Percentiles rank a stretch among this genome's conserved stretches.
These are phyloP conservation scores for Suhomyces panamericanus DNA, from an alignment of 1,139 yeast species.

Conservation along the genomic window DNA sequence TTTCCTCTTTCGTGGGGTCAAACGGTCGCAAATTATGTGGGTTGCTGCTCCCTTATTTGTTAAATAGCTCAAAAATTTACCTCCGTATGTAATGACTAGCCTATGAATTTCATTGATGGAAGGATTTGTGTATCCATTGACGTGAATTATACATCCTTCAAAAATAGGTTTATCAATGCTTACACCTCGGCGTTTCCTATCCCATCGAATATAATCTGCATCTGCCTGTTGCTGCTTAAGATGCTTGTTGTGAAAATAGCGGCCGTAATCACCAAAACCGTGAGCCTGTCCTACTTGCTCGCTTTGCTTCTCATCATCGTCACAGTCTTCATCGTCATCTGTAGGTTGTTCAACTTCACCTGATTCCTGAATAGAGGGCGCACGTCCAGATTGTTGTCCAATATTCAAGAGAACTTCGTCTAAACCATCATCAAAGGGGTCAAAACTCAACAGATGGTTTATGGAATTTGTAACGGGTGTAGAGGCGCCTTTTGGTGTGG, in stretches of 20 bases:
- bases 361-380: background rate
- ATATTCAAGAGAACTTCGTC: conserved; percentile 24
- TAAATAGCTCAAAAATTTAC: conserved; percentile 67
- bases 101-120: conserved; percentile 70
- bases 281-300: conserved; percentile 34
- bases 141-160: conserved; percentile 62
- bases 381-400: background rate
- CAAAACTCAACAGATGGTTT: conserved; percentile 22
- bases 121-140: conserved; percentile 86
- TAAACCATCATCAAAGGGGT: conserved; percentile 45
- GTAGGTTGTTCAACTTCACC: conserved; percentile 11
- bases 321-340: conserved; percentile 14
- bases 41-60: conserved; percentile 73
- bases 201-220: conserved; percentile 51
- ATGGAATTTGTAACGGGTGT: conserved; percentile 4
- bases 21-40: conserved; percentile 76
- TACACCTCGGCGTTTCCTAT: conserved; percentile 38
- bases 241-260: conserved; percentile 68
- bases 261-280: conserved; percentile 67
- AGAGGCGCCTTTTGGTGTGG: conserved; percentile 13
- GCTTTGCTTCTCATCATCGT: background rate
- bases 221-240: conserved; percentile 71
- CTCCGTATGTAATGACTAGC: conserved; percentile 75
- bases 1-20: conserved; percentile 73
- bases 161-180: conserved; percentile 45